Base-by-base conservation (phyloP, 805 yeast genomes). In the Suhomyces kilbournensis region DNA sequence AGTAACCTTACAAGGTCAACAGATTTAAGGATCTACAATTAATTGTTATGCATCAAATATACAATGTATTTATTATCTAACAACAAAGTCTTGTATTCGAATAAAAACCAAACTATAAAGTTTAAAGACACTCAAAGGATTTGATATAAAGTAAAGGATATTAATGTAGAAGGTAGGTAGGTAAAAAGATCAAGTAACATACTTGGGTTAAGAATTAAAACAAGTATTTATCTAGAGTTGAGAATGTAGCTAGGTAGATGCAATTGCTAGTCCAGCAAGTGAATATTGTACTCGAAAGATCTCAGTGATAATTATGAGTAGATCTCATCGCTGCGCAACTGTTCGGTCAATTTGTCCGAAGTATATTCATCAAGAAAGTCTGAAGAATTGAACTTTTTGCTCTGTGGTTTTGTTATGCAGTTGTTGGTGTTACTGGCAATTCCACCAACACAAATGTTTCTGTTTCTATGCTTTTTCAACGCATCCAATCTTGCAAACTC, bases 401-500 rank as follows among this genome's bases (percentile, higher is more conserved):
- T 46, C 15, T 49, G 54, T 6, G 71, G 70, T 49, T 68, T 68
- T n/a, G 60, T 52, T 10, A 68, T 54, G 32, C 68, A 56, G 43
- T 56, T 55, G 30, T 50, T 58, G 5, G 56, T 55, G 22, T 48
- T 48, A 48, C 57, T 58, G 34, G 62, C 56, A 15, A 83, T 67
- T 2, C 93, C 96, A 19, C 96, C 96, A n/a, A 71, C 60, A 64
- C 97, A 92, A 39, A 90, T 90, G 71, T 84, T 83, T 58, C 96
- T 79, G 45, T 82, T 75, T 57, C 90, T 76, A 65, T 93, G 99
- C 55, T 93, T 80, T 59, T 82, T 83, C 66, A 92, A 73, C 0
- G 97, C 97, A 73, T 94, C 97, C 50, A 88, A 86, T 53, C 98
- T 78, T 1, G 93, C 85, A 71, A 94, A 94, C 56, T 85, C 85